These are phyloP conservation scores for Fusarium sp. DNA, from an alignment of 2,329 filamentous ascomycete species.

Conservation along the genomic window DNA sequence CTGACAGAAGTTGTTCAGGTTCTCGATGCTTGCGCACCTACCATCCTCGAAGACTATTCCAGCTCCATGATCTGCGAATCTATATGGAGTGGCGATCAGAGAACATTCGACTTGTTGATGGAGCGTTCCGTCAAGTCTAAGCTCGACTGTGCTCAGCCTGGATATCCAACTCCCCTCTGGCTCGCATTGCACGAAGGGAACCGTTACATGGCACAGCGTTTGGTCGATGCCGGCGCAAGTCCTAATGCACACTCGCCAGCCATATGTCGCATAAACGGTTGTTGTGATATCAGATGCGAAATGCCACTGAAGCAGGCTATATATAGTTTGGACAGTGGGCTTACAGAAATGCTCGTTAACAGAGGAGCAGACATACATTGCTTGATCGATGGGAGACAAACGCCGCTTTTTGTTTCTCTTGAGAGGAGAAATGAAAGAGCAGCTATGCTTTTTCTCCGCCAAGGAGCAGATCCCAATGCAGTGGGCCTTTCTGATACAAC, in stretches of 20 bases:
- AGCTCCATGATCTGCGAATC: accelerated
- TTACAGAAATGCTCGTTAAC: background rate
- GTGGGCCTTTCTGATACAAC: accelerated
- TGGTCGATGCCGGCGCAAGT: background rate
- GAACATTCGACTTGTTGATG: background rate
- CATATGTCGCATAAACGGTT: accelerated
- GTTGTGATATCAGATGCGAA: too few species aligned
- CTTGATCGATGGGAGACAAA: accelerated
- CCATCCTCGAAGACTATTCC: accelerated
- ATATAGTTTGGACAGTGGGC: accelerated
- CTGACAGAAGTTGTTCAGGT: accelerated
- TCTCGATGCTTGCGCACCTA: accelerated
- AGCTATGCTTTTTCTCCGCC: background rate
- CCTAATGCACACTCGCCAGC: background rate
- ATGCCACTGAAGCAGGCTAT: background rate
- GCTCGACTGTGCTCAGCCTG: background rate
- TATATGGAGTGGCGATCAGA: accelerated
- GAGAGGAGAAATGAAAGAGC: accelerated
- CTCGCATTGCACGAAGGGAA: accelerated
- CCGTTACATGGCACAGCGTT: accelerated
- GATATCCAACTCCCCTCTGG: background rate
- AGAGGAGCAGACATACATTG: background rate
- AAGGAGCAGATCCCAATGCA: conserved; percentile 37
- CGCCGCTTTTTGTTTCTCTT: background rate
- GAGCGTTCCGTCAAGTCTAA: accelerated